Evolutionary conservation across 306 rosid species (phyloP), one percentile per base, ranked within the genome.

Genomic region (Castanea sativa): DNA sequence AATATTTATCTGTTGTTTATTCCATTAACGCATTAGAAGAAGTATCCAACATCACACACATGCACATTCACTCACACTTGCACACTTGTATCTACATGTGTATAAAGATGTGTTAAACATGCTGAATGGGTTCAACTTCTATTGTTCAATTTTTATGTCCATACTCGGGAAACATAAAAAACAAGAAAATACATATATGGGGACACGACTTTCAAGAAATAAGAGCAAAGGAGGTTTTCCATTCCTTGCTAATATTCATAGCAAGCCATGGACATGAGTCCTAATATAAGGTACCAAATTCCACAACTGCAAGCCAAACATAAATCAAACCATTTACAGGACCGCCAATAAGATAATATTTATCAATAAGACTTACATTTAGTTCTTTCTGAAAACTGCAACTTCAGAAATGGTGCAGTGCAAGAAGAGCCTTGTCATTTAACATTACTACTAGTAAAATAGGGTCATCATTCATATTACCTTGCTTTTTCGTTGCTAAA

Each of bases 401-500:
- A 18, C 72, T 35, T 19, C 25, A 6, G 11, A 38, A 20, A 32
- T 60, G 55, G 45, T 49, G 38, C 27, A 30, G 25, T 20, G 2
- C 30, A 43, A 8, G 69, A 30, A 27, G 35, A 74, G 68, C 21
- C 69, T 56, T 45, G 13, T 59, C 19, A 59, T 71, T 68, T 30
- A 27, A 5, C 1, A 2, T 49, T 49, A 13, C 53, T 49, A 13
- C 53, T 12, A 61, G 23, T 16, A 78, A 5, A 27, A n/a, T 1
- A 69, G 33, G 52, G 76, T 71, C 15, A 33, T 63, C 25, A 74
- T 56, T 58, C 38, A 55, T 59, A 70, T 86, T 88, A 91, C 98
- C 98, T 74, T 90, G 91, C 77, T 90, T 93, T 82, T 87, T 90
- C 32, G 91, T 60, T 27, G 89, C 85, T 79, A 86, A 78, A n/a